Evolutionary conservation across 768 basidiomycete genomes (phyloP).

Genomic region (Lactarius hengduanensis): DNA sequence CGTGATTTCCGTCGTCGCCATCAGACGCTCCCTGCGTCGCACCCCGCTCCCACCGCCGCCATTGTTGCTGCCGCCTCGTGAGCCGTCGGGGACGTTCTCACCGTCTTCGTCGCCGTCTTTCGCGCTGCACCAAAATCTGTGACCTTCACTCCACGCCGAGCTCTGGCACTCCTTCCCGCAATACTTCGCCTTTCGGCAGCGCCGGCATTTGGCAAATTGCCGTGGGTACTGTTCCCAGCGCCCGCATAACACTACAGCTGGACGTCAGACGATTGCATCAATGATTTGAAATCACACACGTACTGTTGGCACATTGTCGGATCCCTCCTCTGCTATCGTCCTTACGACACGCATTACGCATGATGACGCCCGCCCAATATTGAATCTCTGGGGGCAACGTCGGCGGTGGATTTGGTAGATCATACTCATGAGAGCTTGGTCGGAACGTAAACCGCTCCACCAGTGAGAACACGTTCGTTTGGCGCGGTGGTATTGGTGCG

Average conservation of each 20-base stretch:
- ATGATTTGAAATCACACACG: constrained; percentile 34
- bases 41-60: constrained; percentile 16
- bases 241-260: constrained; percentile 79
- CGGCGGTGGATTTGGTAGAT: constrained; percentile 64
- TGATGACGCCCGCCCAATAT: constrained; percentile 99
- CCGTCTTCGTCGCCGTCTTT: constrained; percentile 50
- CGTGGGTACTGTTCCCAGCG: constrained; percentile 90
- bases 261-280: neutral
- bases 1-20: constrained; percentile 28
- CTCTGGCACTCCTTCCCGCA: constrained; percentile 98
- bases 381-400: constrained; percentile 87
- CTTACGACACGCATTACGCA: constrained; percentile 98
- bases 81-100: constrained; percentile 27
- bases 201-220: constrained; percentile 94
- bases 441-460: constrained; percentile 97
- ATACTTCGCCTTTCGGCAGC: constrained; percentile 97
- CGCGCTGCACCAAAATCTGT: constrained; percentile 90
- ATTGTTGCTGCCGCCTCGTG: neutral
- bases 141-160: constrained; percentile 94
- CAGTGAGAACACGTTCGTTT: constrained; percentile 93
- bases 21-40: constrained; percentile 19
- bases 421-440: constrained; percentile 77
- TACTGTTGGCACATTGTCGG: constrained; percentile 95
- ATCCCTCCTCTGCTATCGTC: constrained; percentile 92
- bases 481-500: constrained; percentile 37